Evolutionary conservation across 257 asterid genomes (phyloP).

Genomic region (Solanum paucissectum): DNA sequence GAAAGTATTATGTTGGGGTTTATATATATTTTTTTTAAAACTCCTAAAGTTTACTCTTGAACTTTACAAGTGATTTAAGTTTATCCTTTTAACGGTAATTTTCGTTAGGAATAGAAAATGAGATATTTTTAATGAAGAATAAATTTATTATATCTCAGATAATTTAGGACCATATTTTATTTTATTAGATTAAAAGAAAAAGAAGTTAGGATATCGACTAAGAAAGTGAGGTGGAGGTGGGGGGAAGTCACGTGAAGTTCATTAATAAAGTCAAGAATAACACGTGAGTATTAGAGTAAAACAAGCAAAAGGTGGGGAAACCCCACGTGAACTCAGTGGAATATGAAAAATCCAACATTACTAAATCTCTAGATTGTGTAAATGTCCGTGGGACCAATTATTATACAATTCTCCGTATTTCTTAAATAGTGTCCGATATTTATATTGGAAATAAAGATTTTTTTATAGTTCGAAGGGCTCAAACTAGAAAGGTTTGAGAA

Average conservation of each 20-base stretch:
- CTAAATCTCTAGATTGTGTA: neutral
- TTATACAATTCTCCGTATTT: neutral
- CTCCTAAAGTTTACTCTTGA: neutral
- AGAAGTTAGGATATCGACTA: neutral
- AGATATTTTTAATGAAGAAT: neutral
- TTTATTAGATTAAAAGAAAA: neutral
- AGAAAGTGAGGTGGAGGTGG: neutral
- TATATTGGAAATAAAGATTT: too few species aligned
- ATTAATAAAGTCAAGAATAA: neutral
- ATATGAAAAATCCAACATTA: neutral
- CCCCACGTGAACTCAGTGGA: neutral
- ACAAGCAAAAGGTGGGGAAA: neutral
- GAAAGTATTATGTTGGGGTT: neutral
- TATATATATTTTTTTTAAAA: too few species aligned
- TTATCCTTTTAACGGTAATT: neutral
- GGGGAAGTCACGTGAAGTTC: neutral
- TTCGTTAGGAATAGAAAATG: neutral
- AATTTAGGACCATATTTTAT: neutral
- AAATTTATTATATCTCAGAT: neutral
- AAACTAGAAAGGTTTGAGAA: too few species aligned
- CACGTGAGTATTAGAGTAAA: neutral
- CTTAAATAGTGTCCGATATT: accelerated
- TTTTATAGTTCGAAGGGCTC: accelerated
- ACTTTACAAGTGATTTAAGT: neutral
- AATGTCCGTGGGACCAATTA: neutral